Evolutionary conservation across 495 filamentous ascomycete species (phyloP).

Genomic region (Neurospora intermedia): DNA sequence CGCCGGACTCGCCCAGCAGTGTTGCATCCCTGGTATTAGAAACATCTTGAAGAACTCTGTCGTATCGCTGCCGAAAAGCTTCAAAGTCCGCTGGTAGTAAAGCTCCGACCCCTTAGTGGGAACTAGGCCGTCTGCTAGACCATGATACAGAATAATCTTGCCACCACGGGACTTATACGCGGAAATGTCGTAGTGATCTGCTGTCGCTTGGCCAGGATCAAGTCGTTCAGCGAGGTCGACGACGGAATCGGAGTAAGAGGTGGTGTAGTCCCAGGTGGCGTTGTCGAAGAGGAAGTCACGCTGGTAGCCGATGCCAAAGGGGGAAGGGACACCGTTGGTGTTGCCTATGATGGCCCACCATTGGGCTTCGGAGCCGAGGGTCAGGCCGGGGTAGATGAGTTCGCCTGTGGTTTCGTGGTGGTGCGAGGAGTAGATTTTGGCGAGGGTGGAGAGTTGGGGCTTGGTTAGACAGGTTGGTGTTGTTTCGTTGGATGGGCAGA

Average conservation of each 20-base stretch:
- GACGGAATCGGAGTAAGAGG: slow-evolving; percentile 4
- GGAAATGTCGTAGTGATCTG: slow-evolving; percentile 35
- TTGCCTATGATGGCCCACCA: slow-evolving; percentile 15
- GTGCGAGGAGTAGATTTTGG: slow-evolving; percentile 45
- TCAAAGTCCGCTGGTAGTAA: slow-evolving; percentile 27
- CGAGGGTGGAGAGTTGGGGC: slow-evolving; percentile 43
- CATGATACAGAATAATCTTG: slow-evolving; percentile 48
- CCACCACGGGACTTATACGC: slow-evolving; percentile 36
- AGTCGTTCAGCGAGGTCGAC: slow-evolving; percentile 14
- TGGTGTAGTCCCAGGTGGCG: slow-evolving; percentile 28
- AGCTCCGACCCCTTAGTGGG: slow-evolving; percentile 30
- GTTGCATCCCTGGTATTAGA: slow-evolving; percentile 32
- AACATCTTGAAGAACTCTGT: slow-evolving; percentile 30
- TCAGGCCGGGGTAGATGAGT: slow-evolving; percentile 42
- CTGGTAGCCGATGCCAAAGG: slow-evolving; percentile 29
- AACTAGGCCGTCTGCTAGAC: slow-evolving; percentile 40
- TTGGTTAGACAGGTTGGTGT: slow-evolving; percentile 42
- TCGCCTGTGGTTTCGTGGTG: slow-evolving; percentile 35
- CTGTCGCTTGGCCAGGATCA: slow-evolving; percentile 33
- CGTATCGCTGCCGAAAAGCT: neutral
- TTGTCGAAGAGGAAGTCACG: slow-evolving; percentile 33
- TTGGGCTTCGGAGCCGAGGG: slow-evolving; percentile 23
- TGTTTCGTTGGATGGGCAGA: slow-evolving; percentile 29
- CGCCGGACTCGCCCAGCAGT: slow-evolving; percentile 23
- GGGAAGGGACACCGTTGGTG: slow-evolving; percentile 5